Conservation (phyloP, 2,329 filamentous ascomycete species). For the Alternaria brassicae region DNA sequence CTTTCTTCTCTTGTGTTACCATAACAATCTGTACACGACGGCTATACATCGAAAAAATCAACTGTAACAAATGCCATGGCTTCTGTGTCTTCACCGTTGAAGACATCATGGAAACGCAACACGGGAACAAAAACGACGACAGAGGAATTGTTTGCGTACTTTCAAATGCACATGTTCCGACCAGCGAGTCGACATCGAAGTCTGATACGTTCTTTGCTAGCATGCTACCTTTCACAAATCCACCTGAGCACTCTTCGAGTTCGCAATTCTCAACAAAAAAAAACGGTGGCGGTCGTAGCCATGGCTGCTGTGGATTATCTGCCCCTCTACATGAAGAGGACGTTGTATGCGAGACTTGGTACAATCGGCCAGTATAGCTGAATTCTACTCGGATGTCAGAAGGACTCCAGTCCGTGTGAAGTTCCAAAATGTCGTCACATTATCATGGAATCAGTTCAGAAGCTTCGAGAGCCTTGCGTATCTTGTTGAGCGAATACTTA, state of each 20-base stretch:
- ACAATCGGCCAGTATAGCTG: background rate
- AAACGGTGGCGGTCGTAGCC: background rate
- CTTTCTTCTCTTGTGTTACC: too few relatives aligned
- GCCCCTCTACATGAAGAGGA: background rate
- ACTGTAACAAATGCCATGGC: too few relatives aligned
- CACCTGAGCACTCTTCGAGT: background rate
- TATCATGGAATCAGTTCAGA: too few relatives aligned
- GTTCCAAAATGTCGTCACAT: too few relatives aligned
- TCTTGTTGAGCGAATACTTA: background rate
- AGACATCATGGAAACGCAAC: background rate
- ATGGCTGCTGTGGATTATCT: background rate
- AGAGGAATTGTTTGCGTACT: too few relatives aligned
- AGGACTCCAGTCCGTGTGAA: too few relatives aligned
- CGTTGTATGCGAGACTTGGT: background rate
- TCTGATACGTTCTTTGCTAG: background rate
- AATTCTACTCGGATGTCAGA: too few relatives aligned
- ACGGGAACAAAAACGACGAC: too few relatives aligned
- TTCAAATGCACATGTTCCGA: too few relatives aligned
- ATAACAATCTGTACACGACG: too few relatives aligned
- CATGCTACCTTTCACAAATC: background rate
- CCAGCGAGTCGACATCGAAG: background rate
- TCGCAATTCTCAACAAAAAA: background rate
- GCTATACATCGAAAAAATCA: too few relatives aligned
- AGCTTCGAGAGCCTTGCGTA: background rate
- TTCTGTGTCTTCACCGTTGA: too few relatives aligned